Evolutionary conservation across 805 yeast genomes (phyloP).

Genomic region (Metschnikowia borealis): DNA sequence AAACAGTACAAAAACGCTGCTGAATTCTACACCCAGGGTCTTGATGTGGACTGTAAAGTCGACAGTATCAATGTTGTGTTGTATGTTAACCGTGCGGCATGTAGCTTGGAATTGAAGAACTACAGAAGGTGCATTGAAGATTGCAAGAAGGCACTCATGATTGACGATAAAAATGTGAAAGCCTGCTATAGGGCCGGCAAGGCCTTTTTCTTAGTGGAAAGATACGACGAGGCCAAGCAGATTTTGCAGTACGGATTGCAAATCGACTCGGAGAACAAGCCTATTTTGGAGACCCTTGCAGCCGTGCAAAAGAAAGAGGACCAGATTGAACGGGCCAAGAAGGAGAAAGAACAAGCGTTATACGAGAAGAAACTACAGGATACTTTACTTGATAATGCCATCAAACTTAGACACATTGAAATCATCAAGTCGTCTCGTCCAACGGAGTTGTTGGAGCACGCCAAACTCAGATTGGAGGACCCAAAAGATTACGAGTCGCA

Average conservation of each 20-base stretch:
- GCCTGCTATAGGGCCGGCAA: constrained; percentile 83
- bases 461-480: constrained; percentile 58
- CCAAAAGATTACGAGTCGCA: constrained; percentile 69
- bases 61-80: constrained; percentile 56
- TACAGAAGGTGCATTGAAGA: constrained; percentile 84
- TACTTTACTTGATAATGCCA: constrained; percentile 52
- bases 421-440: constrained; percentile 50
- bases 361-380: constrained; percentile 40
- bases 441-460: constrained; percentile 50
- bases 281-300: constrained; percentile 45
- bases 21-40: constrained; percentile 73
- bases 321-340: constrained; percentile 24
- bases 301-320: constrained; percentile 37
- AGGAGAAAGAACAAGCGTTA: constrained; percentile 34
- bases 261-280: constrained; percentile 55
- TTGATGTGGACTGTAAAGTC: constrained; percentile 64
- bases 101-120: constrained; percentile 81
- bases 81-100: constrained; percentile 82
- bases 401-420: constrained; percentile 54
- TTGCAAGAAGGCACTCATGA: constrained; percentile 63
- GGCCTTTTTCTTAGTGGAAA: constrained; percentile 68
- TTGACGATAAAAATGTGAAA: constrained; percentile 70
- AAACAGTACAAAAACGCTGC: constrained; percentile 75
- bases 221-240: constrained; percentile 66
- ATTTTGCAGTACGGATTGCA: constrained; percentile 62